Evolutionary conservation across 768 basidiomycete genomes (phyloP), one percentile per base, ranked within the genome.

Genomic region (Hydnum rufescens): DNA sequence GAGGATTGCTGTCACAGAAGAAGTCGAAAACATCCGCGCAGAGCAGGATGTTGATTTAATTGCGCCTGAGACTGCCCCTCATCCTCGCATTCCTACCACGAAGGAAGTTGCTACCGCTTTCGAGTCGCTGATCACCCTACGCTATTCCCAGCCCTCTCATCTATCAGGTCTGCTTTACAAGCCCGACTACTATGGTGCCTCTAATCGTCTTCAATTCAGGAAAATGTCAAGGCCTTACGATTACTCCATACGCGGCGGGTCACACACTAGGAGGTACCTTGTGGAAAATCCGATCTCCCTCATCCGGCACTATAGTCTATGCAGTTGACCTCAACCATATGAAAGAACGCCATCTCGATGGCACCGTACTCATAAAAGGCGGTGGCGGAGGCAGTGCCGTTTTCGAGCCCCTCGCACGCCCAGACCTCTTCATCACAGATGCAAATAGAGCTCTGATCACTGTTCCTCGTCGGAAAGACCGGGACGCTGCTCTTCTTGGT

Each of bases 271-370:
- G 95, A 55, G 95, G 93, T 42, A 88, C 92, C 3, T 84, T 99
- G 57, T 97, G 90, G 90, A 96, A 96, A 63, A 83, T 99, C 56
- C 80, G 95, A n/a, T 96, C 92, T 0, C 90, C 95, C 2, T 89
- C 90, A 0, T 86, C 87, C 6, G 93, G 92, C 2, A 96, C 95
- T 2, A 82, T 97, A 31, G 70, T 97, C 25, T 96, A 99, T 62
- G 90, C 90, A 5, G 86, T 96, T 18, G 77, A 89, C 58, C 72
- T 96, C 70, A 97, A 97, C 64, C 95, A 99, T 64, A 92, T 88
- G 75, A 76, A 77, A 51, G 95, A 99, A 63, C 77, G 92, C 32
- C 93, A 96, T 67, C 71, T 99, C 29, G 90, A 97, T 58, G 89
- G 89, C 32, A 92, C 92, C 0, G 82, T 93, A 1, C 74, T 93